phyloP scores from a whole-genome alignment of 2,329 filamentous ascomycete species.

The Bipolaris oryzae region DNA sequence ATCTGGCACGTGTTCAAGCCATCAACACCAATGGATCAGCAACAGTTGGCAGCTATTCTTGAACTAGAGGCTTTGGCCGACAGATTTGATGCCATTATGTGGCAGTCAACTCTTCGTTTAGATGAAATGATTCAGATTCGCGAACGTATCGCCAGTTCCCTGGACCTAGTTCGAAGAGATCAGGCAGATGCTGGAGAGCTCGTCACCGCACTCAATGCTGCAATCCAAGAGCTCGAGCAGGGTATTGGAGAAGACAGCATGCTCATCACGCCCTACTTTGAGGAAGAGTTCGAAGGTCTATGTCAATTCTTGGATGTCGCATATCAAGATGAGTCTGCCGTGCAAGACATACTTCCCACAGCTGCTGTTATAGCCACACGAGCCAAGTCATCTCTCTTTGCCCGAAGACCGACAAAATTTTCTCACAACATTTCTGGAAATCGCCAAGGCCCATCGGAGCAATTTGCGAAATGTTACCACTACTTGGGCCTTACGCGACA shows the following conservation, averaged over 20 bases:
- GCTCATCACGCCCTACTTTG: conserved; percentile 42
- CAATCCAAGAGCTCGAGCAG: conserved; percentile 41
- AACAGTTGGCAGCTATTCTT: conserved; percentile 49
- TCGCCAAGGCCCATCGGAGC: conserved; percentile 18
- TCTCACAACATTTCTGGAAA: conserved; percentile 12
- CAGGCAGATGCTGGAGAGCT: conserved; percentile 40
- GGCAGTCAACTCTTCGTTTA: conserved; percentile 40
- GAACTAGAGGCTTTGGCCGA: conserved; percentile 54
- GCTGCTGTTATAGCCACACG: conserved; percentile 24
- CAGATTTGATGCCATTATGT: conserved; percentile 52
- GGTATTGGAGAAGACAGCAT: conserved; percentile 35
- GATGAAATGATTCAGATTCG: conserved; percentile 47
- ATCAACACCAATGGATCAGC: conserved; percentile 51
- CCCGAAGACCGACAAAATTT: conserved; percentile 44
- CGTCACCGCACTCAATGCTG: conserved; percentile 33
- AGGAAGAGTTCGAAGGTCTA: conserved; percentile 46
- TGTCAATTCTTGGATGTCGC: conserved; percentile 46
- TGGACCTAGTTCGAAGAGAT: conserved; percentile 39
- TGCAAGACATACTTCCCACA: conserved; percentile 15
- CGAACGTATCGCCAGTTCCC: conserved; percentile 41
- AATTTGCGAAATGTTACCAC: conserved; percentile 32
- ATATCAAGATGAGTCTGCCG: conserved; percentile 15
- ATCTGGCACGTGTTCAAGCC: conserved; percentile 79
- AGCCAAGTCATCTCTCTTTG: conserved; percentile 42
- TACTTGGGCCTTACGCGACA: conserved; percentile 34